A percentile compares a stretch with the other conserved stretches of the same genome.
Evolutionary conservation across 331 rosid genomes (phyloP).

Genomic region (Malus hybrid): DNA sequence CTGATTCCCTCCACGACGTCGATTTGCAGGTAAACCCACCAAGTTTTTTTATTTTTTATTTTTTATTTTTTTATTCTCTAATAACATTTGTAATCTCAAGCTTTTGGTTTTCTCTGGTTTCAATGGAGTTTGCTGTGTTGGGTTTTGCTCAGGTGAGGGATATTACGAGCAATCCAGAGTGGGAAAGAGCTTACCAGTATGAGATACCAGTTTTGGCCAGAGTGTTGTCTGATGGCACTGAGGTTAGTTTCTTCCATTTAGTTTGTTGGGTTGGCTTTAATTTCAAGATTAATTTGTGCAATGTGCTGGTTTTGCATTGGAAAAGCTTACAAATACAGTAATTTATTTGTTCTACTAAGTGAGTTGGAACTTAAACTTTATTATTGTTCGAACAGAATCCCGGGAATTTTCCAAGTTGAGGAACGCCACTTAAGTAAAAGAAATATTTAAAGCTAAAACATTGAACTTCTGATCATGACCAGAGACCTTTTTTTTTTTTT

Average conservation of each 20-base stretch:
- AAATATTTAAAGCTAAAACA: too few species aligned
- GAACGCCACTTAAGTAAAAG: too few species aligned
- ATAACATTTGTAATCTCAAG: background rate
- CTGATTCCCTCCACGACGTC: slow-evolving; percentile 67
- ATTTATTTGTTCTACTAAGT: background rate
- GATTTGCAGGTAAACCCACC: slow-evolving; percentile 39
- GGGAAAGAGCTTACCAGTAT: slow-evolving; percentile 85
- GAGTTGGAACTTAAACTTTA: background rate
- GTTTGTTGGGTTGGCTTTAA: background rate
- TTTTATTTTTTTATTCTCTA: background rate
- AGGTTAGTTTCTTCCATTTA: slow-evolving; percentile 45
- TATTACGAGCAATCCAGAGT: slow-evolving; percentile 65
- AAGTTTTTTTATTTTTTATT: background rate
- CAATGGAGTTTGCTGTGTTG: background rate
- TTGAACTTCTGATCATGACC: background rate
- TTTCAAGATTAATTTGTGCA: background rate
- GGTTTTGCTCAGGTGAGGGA: slow-evolving; percentile 59
- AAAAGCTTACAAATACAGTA: background rate
- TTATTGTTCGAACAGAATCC: background rate
- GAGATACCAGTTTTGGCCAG: slow-evolving; percentile 89
- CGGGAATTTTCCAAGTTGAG: background rate
- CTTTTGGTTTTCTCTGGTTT: background rate
- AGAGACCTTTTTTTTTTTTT: too few species aligned
- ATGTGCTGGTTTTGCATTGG: slow-evolving; percentile 1
- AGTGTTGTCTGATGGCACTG: slow-evolving; percentile 76